phyloP scores from a whole-genome alignment of 768 basidiomycete genomes.

The Tephrocybe sp. region DNA sequence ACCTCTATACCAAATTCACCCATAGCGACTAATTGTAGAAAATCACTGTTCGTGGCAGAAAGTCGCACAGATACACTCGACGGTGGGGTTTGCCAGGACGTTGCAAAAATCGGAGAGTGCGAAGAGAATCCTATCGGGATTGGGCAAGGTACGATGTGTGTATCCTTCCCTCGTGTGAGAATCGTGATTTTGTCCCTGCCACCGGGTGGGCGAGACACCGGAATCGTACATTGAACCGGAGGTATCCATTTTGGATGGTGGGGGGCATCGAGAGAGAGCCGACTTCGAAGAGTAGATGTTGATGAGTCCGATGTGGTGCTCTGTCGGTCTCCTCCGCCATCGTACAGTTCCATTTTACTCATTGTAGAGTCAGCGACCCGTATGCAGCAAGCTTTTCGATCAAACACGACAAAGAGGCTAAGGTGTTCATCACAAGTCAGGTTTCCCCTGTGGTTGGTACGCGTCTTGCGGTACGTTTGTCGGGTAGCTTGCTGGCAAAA shows the following conservation, averaged over 20 bases:
- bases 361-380: slow-evolving; percentile 80
- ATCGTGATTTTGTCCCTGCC: slow-evolving; percentile 47
- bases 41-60: slow-evolving; percentile 50
- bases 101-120: slow-evolving; percentile 47
- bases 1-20: slow-evolving; percentile 67
- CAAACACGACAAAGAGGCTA: slow-evolving; percentile 78
- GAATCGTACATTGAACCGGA: slow-evolving; percentile 46
- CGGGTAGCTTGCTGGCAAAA: slow-evolving; percentile 69
- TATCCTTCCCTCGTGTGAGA: slow-evolving; percentile 65
- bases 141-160: slow-evolving; percentile 67
- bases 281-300: slow-evolving; percentile 29
- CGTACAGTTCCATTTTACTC: slow-evolving; percentile 67
- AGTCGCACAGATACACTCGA: slow-evolving; percentile 53
- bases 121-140: slow-evolving; percentile 49
- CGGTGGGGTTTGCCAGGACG: slow-evolving; percentile 62
- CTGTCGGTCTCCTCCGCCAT: slow-evolving; percentile 30
- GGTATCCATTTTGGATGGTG: slow-evolving; percentile 47
- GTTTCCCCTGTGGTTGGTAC: slow-evolving; percentile 25
- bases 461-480: slow-evolving; percentile 40
- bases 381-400: slow-evolving; percentile 82
- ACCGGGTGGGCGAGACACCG: slow-evolving; percentile 30
- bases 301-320: slow-evolving; percentile 14
- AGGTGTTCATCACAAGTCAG: slow-evolving; percentile 66
- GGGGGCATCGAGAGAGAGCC: slow-evolving; percentile 28
- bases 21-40: slow-evolving; percentile 40